Conservation (phyloP, 306 rosid genomes). For the Datisca glomerata region DNA sequence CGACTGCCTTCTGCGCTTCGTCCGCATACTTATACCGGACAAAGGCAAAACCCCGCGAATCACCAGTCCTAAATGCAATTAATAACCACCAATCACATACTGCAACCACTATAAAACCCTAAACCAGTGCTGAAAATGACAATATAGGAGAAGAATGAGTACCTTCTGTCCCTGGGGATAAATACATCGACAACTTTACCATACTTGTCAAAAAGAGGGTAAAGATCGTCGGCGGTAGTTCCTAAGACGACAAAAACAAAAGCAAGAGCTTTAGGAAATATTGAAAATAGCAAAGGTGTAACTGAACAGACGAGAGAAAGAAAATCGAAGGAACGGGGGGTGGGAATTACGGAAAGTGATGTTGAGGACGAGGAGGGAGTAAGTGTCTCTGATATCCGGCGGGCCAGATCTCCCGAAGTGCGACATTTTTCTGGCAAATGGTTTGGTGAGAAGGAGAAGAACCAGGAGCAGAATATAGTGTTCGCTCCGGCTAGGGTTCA, state of each 20-base stretch:
- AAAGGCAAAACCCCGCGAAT: constrained; percentile 64
- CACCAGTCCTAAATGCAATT: constrained; percentile 35
- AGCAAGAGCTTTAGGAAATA: not conserved
- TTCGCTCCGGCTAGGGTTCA: too few species aligned
- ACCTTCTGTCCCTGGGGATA: constrained; percentile 68
- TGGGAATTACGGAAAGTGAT: too few species aligned
- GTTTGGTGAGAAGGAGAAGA: too few species aligned
- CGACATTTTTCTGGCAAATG: too few species aligned
- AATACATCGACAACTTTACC: constrained; percentile 73
- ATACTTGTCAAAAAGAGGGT: constrained; percentile 65
- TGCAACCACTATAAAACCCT: not conserved
- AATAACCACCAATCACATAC: not conserved
- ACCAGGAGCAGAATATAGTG: too few species aligned
- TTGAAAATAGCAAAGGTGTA: too few species aligned
- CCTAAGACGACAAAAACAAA: constrained; percentile 15
- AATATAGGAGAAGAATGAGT: not conserved
- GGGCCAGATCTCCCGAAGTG: too few species aligned
- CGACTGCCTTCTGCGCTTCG: constrained; percentile 66
- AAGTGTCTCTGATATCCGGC: too few species aligned
- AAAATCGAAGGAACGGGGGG: too few species aligned
- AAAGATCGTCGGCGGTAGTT: constrained; percentile 61
- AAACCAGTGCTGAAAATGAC: not conserved
- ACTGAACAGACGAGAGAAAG: too few species aligned
- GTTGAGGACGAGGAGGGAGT: too few species aligned
- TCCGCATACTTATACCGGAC: constrained; percentile 67